Base-by-base conservation (phyloP, 768 basidiomycete genomes). In the Auriscalpium vulgare region DNA sequence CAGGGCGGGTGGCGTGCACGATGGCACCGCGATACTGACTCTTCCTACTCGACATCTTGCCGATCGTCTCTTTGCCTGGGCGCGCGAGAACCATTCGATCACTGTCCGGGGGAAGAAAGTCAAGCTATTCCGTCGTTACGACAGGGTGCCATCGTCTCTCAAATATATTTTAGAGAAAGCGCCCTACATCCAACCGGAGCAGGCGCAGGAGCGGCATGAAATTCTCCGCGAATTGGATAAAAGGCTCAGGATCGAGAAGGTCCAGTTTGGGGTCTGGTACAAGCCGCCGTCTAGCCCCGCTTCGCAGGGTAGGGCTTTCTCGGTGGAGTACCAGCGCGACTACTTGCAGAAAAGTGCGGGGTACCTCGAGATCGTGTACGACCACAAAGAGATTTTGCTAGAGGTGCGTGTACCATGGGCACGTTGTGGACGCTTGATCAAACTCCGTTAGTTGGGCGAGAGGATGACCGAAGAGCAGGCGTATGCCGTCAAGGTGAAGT, bases 221-320 rank as follows among this genome's bases (percentile, higher is more conserved):
- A 85, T 71, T 40, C 62, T 82, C 10, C 62, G 66, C 23, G 67
- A 74, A 4, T 71, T 86, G 10, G 65, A 76, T 14, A 69, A 75
- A 8, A 72, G 71, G 10, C 69, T 88, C 21, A 80, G 83, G 35
- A 72, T 91, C 10, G 74, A 79, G 54, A 71, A 72, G 9, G 71
- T 91, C 44, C 88, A 91, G 67, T 83, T 90, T 58, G 88, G 89
- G 21, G 60, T 78, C 36, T 79, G 79, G 65, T 81, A 78, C 62
- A 73, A 75, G 17, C 54, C 57, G 6, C 53, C 62, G 13, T 47
- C 57, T 48, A 55, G 56, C 37, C 55, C 40, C 54, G 59, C 56
- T 17, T 57, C 40, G 64, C 66, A 52, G 53, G 56, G 59, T 10
- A 66, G 63, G 2, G 63, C 56, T 2, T 91, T 87, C 66, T 90